These are phyloP conservation scores for Erigeron philadelphicus DNA, from an alignment of 140 eudicot genomes.

Conservation along the genomic window DNA sequence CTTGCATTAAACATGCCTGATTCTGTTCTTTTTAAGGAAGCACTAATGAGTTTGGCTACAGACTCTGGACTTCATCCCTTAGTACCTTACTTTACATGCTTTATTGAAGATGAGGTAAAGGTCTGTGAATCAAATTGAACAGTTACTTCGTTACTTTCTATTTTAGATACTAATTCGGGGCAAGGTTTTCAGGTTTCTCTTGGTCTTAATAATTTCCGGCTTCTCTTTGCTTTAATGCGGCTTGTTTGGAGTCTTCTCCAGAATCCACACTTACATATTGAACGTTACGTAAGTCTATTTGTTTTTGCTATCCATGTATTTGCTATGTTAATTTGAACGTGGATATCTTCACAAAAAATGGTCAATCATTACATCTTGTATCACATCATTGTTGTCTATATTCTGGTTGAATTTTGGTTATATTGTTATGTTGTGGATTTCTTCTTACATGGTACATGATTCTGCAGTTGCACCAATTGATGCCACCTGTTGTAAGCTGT, in stretches of 20 bases:
- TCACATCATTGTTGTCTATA: background rate
- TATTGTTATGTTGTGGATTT: background rate
- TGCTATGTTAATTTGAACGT: background rate
- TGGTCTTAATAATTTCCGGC: constrained; percentile 45
- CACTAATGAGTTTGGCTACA: constrained; percentile 59
- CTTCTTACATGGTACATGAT: constrained; percentile 18
- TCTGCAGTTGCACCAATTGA: constrained; percentile 65
- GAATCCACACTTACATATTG: constrained; percentile 64
- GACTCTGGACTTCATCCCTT: constrained; percentile 77
- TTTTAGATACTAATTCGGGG: background rate
- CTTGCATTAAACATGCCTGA: constrained; percentile 53
- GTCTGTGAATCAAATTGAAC: background rate
- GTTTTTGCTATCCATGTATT: background rate
- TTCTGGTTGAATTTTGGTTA: background rate
- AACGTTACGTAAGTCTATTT: constrained; percentile 49
- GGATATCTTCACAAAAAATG: background rate
- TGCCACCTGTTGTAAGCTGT: constrained; percentile 68
- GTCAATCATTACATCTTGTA: background rate
- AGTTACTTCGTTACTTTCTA: constrained; percentile 4
- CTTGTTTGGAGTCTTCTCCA: constrained; percentile 65
- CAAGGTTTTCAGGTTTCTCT: constrained; percentile 48
- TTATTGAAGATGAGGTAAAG: constrained; percentile 63
- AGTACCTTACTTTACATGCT: constrained; percentile 64
- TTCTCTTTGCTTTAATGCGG: constrained; percentile 67
- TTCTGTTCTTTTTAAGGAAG: constrained; percentile 56